Percentiles rank a stretch among this genome's conserved stretches.
Evolutionary conservation across 352 stramenopile species (phyloP).

Genomic region (Phytophthora pistaciae): DNA sequence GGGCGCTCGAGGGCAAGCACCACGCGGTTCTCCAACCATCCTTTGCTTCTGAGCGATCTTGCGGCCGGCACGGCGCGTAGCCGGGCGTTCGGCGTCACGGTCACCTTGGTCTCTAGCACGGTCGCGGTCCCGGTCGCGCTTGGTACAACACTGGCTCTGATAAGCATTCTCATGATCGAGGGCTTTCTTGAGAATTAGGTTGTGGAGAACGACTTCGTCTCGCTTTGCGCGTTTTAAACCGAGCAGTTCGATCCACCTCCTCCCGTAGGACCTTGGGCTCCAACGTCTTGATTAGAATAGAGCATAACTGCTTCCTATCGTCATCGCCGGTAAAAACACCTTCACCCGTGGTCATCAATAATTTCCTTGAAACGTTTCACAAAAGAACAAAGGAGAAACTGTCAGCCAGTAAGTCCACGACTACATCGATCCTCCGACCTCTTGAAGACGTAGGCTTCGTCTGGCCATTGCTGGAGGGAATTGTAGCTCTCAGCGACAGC

Average conservation of each 20-base stretch:
- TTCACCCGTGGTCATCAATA: constrained; percentile 1
- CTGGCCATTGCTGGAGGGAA: background rate
- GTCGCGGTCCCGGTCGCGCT: background rate
- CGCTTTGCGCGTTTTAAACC: constrained; percentile 6
- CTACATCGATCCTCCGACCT: background rate
- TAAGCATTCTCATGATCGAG: background rate
- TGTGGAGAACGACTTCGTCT: background rate
- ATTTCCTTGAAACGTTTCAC: constrained; percentile 1
- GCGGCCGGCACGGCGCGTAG: too few relatives aligned
- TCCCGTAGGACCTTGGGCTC: constrained; percentile 3
- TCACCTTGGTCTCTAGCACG: background rate
- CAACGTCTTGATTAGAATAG: constrained; percentile 1
- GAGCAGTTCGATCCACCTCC: background rate
- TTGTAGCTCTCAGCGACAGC: background rate
- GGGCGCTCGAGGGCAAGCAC: background rate
- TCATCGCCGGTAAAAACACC: background rate
- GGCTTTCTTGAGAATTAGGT: constrained; percentile 1
- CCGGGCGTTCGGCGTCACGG: too few relatives aligned
- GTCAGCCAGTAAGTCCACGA: background rate
- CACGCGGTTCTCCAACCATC: background rate
- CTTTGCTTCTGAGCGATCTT: background rate
- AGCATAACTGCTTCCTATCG: constrained; percentile 1
- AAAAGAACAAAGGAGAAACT: background rate
- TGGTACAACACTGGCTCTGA: constrained; percentile 1
- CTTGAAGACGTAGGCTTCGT: constrained; percentile 14